Conservation (phyloP, 805 yeast genomes). For the Metschnikowia continentalis region DNA sequence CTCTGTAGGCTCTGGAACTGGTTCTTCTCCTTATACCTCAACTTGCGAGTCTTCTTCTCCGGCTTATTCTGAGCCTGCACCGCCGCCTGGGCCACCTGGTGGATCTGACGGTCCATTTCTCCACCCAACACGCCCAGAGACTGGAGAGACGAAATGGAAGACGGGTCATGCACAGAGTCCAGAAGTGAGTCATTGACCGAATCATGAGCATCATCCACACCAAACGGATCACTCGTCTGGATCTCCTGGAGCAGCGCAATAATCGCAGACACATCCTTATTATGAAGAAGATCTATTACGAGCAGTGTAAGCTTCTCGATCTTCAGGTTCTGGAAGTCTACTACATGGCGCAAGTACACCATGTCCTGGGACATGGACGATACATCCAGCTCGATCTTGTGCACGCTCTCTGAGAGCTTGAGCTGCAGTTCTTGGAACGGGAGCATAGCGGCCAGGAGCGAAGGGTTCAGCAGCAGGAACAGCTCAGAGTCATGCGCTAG, state of each 20-base stretch:
- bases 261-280: slow-evolving; percentile 23
- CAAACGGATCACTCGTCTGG: slow-evolving; percentile 20
- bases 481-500: slow-evolving; percentile 3
- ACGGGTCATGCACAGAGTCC: slow-evolving; percentile 13
- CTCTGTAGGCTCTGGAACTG: not conserved
- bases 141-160: slow-evolving; percentile 6
- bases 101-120: slow-evolving; percentile 41
- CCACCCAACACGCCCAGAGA: slow-evolving; percentile 21
- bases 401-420: slow-evolving; percentile 12
- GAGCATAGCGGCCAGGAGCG: slow-evolving; percentile 1
- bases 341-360: slow-evolving; percentile 31
- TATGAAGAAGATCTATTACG: slow-evolving; percentile 30
- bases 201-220: slow-evolving; percentile 14
- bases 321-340: slow-evolving; percentile 36
- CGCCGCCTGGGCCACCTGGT: slow-evolving; percentile 38
- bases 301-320: slow-evolving; percentile 36
- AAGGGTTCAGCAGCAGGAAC: not conserved
- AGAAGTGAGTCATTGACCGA: slow-evolving; percentile 14
- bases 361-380: slow-evolving; percentile 28
- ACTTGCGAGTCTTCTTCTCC: slow-evolving; percentile 11
- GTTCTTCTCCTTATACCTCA: slow-evolving; percentile 7
- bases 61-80: slow-evolving; percentile 27
- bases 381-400: slow-evolving; percentile 27
- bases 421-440: slow-evolving; percentile 13
- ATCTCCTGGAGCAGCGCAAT: slow-evolving; percentile 28